Conservation (phyloP, 2,329 filamentous ascomycete species). For the Fusarium sp. region DNA sequence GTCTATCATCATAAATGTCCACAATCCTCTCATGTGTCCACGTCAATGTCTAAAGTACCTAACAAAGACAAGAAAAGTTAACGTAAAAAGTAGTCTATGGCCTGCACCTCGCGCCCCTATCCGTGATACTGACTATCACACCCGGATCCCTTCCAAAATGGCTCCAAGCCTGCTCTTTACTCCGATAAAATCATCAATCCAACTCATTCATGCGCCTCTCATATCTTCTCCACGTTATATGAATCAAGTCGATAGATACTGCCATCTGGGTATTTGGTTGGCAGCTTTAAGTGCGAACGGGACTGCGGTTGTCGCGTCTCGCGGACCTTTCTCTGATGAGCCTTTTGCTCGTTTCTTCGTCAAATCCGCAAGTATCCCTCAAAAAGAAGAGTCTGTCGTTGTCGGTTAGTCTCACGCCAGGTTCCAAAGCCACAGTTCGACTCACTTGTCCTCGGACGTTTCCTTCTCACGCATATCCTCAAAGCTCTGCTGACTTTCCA, state of each 20-base stretch:
- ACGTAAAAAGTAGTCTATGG: slow-evolving; percentile 32
- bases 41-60: slow-evolving; percentile 43
- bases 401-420: slow-evolving; percentile 42
- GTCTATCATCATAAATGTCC: slow-evolving; percentile 46
- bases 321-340: slow-evolving; percentile 61
- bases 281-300: slow-evolving; percentile 41
- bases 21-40: slow-evolving; percentile 33
- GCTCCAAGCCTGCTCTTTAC: slow-evolving; percentile 29
- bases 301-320: slow-evolving; percentile 48
- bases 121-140: slow-evolving; percentile 25
- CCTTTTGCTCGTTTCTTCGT: slow-evolving; percentile 64
- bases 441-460: slow-evolving; percentile 83
- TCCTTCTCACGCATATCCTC: slow-evolving; percentile 78
- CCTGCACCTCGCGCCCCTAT: slow-evolving; percentile 26
- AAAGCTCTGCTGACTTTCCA: slow-evolving; percentile 81
- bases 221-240: slow-evolving; percentile 1
- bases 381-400: slow-evolving; percentile 64
- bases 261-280: slow-evolving; percentile 12
- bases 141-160: slow-evolving; percentile 23
- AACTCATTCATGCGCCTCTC: slow-evolving; percentile 31
- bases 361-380: slow-evolving; percentile 67
- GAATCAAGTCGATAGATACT: slow-evolving; percentile 1
- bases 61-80: slow-evolving; percentile 36
- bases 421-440: slow-evolving; percentile 36
- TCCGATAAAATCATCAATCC: slow-evolving; percentile 38